A percentile compares a stretch with the other conserved stretches of the same genome.
phyloP scores from a whole-genome alignment of 2,329 filamentous ascomycete species.

The Trichoderma brevicompactum region DNA sequence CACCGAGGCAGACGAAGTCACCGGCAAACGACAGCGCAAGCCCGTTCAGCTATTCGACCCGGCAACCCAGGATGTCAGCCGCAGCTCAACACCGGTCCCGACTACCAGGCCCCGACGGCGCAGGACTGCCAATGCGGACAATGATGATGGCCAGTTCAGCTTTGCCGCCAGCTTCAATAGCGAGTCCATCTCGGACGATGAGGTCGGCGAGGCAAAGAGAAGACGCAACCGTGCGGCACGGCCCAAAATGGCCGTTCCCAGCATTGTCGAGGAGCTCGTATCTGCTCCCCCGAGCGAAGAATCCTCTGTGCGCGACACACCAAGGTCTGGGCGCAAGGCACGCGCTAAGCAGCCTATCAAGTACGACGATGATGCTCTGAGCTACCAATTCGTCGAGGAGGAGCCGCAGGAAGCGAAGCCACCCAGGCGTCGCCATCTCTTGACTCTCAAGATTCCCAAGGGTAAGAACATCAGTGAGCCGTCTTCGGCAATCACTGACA shows the following conservation, averaged over 20 bases:
- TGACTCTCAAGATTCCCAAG: slow-evolving; percentile 49
- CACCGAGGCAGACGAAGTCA: slow-evolving; percentile 57
- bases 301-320: slow-evolving; percentile 15
- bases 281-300: slow-evolving; percentile 29
- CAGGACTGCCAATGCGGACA: slow-evolving; percentile 39
- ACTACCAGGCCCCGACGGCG: slow-evolving; percentile 41
- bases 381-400: slow-evolving; percentile 37
- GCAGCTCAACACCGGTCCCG: slow-evolving; percentile 55
- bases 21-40: slow-evolving; percentile 59
- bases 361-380: slow-evolving; percentile 38
- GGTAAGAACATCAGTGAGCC: slow-evolving; percentile 47
- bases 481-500: slow-evolving; percentile 44
- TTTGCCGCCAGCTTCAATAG: slow-evolving; percentile 43
- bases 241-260: slow-evolving; percentile 34
- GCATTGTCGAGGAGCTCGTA: slow-evolving; percentile 36
- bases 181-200: slow-evolving; percentile 41
- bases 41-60: slow-evolving; percentile 57
- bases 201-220: slow-evolving; percentile 36
- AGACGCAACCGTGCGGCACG: slow-evolving; percentile 41
- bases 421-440: slow-evolving; percentile 41
- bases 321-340: slow-evolving; percentile 36
- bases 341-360: slow-evolving; percentile 36
- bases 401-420: slow-evolving; percentile 37
- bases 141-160: slow-evolving; percentile 37
- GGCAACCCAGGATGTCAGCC: slow-evolving; percentile 55